Evolutionary conservation across 768 basidiomycete species (phyloP).

Genomic region (Hebeloma cylindrosporum): DNA sequence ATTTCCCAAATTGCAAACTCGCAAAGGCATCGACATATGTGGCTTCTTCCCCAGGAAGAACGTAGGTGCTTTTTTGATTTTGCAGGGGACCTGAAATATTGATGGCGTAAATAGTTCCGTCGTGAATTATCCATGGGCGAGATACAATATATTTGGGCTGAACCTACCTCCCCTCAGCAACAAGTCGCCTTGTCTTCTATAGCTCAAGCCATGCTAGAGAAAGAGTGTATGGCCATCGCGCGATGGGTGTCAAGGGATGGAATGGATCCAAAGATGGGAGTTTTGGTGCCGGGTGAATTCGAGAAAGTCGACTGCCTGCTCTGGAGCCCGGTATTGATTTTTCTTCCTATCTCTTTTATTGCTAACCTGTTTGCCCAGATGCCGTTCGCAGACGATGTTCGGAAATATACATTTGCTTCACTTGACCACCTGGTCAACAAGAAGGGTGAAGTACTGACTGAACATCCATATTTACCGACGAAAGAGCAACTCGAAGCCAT

Average conservation of each 20-base stretch:
- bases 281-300: slow-evolving; percentile 62
- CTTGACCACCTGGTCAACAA: slow-evolving; percentile 71
- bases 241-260: slow-evolving; percentile 78
- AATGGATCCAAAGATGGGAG: slow-evolving; percentile 83
- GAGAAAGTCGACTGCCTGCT: slow-evolving; percentile 76
- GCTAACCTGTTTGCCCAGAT: slow-evolving; percentile 48
- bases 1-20: slow-evolving; percentile 71
- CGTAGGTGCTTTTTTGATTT: slow-evolving; percentile 38
- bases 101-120: slow-evolving; percentile 57
- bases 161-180: slow-evolving; percentile 59
- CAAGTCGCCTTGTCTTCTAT: slow-evolving; percentile 88
- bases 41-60: slow-evolving; percentile 74
- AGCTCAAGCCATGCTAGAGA: slow-evolving; percentile 75
- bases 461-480: slow-evolving; percentile 84
- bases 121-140: slow-evolving; percentile 84
- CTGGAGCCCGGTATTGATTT: slow-evolving; percentile 69
- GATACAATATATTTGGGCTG: slow-evolving; percentile 82
- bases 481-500: slow-evolving; percentile 76
- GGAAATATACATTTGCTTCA: slow-evolving; percentile 84
- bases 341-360: not conserved
- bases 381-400: slow-evolving; percentile 94
- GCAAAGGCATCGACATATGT: slow-evolving; percentile 84
- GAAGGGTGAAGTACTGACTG: slow-evolving; percentile 68
- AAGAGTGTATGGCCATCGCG: slow-evolving; percentile 72
- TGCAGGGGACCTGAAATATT: not conserved